Evolutionary conservation across 805 yeast genomes (phyloP), one percentile per base, ranked within the genome.

Genomic region (Saturnispora gosingensis): DNA sequence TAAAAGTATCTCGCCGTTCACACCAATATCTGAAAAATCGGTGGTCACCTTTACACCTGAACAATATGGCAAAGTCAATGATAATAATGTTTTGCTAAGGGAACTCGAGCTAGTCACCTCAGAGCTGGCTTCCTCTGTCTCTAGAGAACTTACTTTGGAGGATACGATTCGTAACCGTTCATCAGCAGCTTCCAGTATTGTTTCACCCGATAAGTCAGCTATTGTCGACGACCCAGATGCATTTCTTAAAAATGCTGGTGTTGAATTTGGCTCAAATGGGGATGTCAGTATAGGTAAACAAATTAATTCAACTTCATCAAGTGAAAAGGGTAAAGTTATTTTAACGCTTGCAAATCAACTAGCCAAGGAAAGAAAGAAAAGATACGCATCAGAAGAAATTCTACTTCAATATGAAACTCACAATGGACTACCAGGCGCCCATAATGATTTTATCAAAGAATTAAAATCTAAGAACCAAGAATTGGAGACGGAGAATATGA

Each of bases 331-430:
- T 0, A 50, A 68, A 1, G 72, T 71, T 32, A 74, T 84, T 28
- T 71, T 77, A 1, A 75, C 75, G 22, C 61, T 86, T 52, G 76
- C 82, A 40, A 77, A 76, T 44, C 75, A 77, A 54, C 62, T 86
- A 52, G 78, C 77, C 51, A 80, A 78, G 30, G 91, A 86, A 62
- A 71, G 91, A 54, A 70, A 78, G 56, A 75, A 80, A 51, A 67
- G 95, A 49, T 81, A 76, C 56, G 77, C 83, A 28, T 82, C 88
- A 28, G 93, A 85, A 59, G 90, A 84, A 55, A 82, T 83, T 57
- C 77, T 82, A 0, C 61, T 84, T 34, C 64, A 81, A 36, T 39
- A 40, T 11, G 62, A 63, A 45, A 80, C 80, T 53, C 78, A 80
- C 54, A 73, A 81, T 4, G 77, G 75, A 34, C 75, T 78, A 55